These are phyloP conservation scores for Fusarium sp. DNA, from an alignment of 2,329 filamentous ascomycete genomes.

Conservation along the genomic window DNA sequence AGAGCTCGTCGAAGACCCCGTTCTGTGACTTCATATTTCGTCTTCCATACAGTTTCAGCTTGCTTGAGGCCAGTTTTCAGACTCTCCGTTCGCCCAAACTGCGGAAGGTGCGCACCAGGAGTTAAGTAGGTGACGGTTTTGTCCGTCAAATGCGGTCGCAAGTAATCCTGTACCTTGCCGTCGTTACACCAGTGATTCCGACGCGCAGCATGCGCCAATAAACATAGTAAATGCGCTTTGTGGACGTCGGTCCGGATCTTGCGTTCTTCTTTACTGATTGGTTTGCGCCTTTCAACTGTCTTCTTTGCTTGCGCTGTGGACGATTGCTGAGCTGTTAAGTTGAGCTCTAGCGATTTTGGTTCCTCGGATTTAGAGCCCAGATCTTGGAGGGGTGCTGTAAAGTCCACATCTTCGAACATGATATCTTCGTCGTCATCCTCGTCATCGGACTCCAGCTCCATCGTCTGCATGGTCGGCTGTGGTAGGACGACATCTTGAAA, in stretches of 20 bases:
- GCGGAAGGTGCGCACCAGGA: slow-evolving; percentile 73
- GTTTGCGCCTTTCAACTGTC: slow-evolving; percentile 60
- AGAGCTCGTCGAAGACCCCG: slow-evolving; percentile 76
- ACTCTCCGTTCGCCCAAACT: slow-evolving; percentile 81
- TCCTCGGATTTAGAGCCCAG: slow-evolving; percentile 40
- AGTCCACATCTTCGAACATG: slow-evolving; percentile 63
- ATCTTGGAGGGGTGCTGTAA: slow-evolving; percentile 51
- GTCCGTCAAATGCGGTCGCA: slow-evolving; percentile 74
- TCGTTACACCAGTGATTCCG: slow-evolving; percentile 95
- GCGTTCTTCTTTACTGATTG: slow-evolving; percentile 66
- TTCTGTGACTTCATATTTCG: slow-evolving; percentile 77
- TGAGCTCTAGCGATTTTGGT: slow-evolving; percentile 61
- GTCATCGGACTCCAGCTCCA: slow-evolving; percentile 63
- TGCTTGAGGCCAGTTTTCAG: slow-evolving; percentile 84
- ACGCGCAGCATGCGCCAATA: slow-evolving; percentile 80
- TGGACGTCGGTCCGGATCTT: slow-evolving; percentile 78
- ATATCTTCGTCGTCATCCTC: slow-evolving; percentile 59
- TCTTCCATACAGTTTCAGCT: slow-evolving; percentile 74
- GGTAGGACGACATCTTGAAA: slow-evolving; percentile 66
- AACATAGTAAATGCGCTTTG: slow-evolving; percentile 85
- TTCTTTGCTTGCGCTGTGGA: slow-evolving; percentile 50
- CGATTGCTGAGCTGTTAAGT: slow-evolving; percentile 62
- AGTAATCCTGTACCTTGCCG: slow-evolving; percentile 70
- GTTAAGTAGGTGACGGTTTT: slow-evolving; percentile 76
- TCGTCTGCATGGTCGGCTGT: slow-evolving; percentile 62